A percentile compares a stretch with the other conserved stretches of the same genome.
phyloP scores from a whole-genome alignment of 805 yeast genomes.

The Kluyveromyces siamensis region DNA sequence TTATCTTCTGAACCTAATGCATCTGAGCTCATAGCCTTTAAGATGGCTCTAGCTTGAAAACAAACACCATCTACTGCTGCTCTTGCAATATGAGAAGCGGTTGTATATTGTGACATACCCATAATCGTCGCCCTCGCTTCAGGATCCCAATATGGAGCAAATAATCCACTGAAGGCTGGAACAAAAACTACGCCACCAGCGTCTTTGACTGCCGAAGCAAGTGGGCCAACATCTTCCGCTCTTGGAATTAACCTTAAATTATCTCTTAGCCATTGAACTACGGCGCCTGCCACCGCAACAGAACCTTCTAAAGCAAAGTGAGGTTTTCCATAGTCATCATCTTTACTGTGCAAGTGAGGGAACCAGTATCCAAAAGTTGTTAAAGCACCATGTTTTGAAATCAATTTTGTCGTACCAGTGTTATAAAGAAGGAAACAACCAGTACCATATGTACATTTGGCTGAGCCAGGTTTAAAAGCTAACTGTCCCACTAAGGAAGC shows the following conservation, averaged over 20 bases:
- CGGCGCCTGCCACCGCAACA: constrained; percentile 91
- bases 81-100: constrained; percentile 84
- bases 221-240: constrained; percentile 83
- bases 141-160: constrained; percentile 94
- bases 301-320: constrained; percentile 92
- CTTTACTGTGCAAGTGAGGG: constrained; percentile 46
- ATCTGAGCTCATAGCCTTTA: constrained; percentile 83
- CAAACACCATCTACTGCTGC: constrained; percentile 95
- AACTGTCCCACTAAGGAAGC: constrained; percentile 90
- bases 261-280: constrained; percentile 90
- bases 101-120: constrained; percentile 88
- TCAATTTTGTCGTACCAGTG: constrained; percentile 66
- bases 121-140: constrained; percentile 88
- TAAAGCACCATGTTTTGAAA: constrained; percentile 71
- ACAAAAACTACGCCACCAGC: constrained; percentile 91
- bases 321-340: constrained; percentile 39
- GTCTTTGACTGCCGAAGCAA: constrained; percentile 72
- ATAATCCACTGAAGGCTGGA: constrained; percentile 89
- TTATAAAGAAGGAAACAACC: constrained; percentile 88
- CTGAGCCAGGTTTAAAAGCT: constrained; percentile 75
- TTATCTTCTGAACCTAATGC: constrained; percentile 48
- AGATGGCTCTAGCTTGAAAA: constrained; percentile 84
- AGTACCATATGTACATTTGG: constrained; percentile 94
- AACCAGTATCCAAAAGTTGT: constrained; percentile 91
- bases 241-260: constrained; percentile 73